These are phyloP conservation scores for Rachicladosporium sp. DNA, from an alignment of 2,329 filamentous ascomycete species.

Conservation along the genomic window DNA sequence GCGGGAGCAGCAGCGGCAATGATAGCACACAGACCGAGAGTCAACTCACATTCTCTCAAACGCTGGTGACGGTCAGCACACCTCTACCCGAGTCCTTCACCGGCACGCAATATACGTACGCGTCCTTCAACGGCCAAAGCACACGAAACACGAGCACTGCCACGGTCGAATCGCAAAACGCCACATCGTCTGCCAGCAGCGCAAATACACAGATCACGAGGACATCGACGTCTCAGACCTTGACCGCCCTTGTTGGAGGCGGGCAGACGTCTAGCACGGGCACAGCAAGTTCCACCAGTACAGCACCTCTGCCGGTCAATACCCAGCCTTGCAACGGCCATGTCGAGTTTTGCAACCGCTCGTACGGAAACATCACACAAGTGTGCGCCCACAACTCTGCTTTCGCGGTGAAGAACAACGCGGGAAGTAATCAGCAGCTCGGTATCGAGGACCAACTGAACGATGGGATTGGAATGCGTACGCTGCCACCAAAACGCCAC, in stretches of 20 bases:
- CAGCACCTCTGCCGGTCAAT: slow-evolving; percentile 42
- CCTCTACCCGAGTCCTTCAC: slow-evolving; percentile 8
- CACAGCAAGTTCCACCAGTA: slow-evolving; percentile 18
- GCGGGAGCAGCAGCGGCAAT: no score
- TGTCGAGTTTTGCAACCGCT: slow-evolving; percentile 60
- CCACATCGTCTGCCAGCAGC: slow-evolving; percentile 9
- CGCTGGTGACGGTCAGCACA: no score
- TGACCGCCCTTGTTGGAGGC: slow-evolving; percentile 2
- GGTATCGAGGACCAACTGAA: slow-evolving; percentile 59
- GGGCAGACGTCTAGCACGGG: slow-evolving; percentile 9
- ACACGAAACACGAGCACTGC: slow-evolving; percentile 20
- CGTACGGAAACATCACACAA: slow-evolving; percentile 71
- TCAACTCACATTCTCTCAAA: no score
- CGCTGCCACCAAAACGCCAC: slow-evolving; percentile 10
- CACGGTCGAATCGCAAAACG: slow-evolving; percentile 28
- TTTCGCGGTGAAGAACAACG: slow-evolving; percentile 57
- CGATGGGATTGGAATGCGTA: slow-evolving; percentile 56
- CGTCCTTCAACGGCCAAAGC: slow-evolving; percentile 13
- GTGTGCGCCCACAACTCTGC: slow-evolving; percentile 73
- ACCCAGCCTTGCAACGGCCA: slow-evolving; percentile 66
- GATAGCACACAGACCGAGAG: no score
- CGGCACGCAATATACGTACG: slow-evolving; percentile 18
- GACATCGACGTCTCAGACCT: slow-evolving; percentile 2
- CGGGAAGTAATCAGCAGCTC: slow-evolving; percentile 63
- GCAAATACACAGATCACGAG: slow-evolving; percentile 13